Evolutionary conservation across 2,329 filamentous ascomycete species (phyloP).

Genomic region (Dactylellina drechsleri): DNA sequence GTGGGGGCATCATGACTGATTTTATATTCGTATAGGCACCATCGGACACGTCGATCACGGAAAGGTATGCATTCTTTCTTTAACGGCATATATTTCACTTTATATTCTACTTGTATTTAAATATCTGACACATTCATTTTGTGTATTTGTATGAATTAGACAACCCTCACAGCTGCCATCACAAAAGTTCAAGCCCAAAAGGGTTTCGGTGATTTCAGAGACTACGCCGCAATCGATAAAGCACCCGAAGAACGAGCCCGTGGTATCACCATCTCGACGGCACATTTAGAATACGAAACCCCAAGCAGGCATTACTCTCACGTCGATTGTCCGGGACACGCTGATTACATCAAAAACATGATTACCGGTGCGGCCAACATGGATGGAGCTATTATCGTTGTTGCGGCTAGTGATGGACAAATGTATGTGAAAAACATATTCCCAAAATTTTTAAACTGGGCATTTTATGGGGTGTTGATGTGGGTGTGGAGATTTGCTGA

Average conservation of each 20-base stretch:
- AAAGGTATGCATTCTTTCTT: slow-evolving; percentile 72
- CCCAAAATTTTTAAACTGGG: neutral
- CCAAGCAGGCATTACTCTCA: slow-evolving; percentile 96
- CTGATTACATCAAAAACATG: slow-evolving; percentile 99
- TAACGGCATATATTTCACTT: slow-evolving; percentile 1
- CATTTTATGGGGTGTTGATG: no score
- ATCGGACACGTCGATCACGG: slow-evolving; percentile 99
- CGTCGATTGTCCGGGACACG: slow-evolving; percentile 99
- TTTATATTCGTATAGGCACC: slow-evolving; percentile 70
- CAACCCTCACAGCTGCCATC: slow-evolving; percentile 96
- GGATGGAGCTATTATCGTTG: slow-evolving; percentile 98
- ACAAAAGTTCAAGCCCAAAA: slow-evolving; percentile 98
- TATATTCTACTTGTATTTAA: neutral
- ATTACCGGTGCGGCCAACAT: slow-evolving; percentile 99
- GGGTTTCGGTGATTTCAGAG: slow-evolving; percentile 91
- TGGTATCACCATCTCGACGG: slow-evolving; percentile 98
- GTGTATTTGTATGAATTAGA: slow-evolving; percentile 67
- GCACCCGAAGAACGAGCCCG: slow-evolving; percentile 99
- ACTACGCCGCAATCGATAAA: slow-evolving; percentile 98
- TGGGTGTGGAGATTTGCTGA: neutral
- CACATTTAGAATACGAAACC: slow-evolving; percentile 98
- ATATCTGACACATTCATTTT: neutral
- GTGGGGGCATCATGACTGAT: slow-evolving; percentile 25
- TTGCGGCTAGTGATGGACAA: slow-evolving; percentile 97
- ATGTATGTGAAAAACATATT: slow-evolving; percentile 69